phyloP scores from a whole-genome alignment of 2,329 filamentous ascomycete genomes.

The Calonectria multiphialidica region DNA sequence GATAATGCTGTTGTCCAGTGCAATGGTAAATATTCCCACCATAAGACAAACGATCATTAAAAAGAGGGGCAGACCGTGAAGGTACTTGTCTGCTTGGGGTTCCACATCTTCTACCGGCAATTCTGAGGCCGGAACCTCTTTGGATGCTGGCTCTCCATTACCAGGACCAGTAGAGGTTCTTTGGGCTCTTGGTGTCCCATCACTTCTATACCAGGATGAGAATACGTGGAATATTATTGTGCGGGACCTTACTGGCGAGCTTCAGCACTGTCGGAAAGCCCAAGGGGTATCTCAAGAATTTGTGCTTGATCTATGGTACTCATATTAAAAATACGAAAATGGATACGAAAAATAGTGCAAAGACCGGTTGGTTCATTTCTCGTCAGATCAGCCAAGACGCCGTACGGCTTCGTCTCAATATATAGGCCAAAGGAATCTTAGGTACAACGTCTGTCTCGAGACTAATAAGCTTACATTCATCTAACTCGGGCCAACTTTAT shows the following conservation, averaged over 20 bases:
- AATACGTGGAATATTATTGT: neutral
- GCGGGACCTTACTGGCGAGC: neutral
- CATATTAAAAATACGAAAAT: neutral
- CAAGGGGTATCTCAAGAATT: neutral
- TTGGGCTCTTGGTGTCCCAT: neutral
- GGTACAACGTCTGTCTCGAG: neutral
- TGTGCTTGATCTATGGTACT: neutral
- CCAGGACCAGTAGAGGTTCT: neutral
- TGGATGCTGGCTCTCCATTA: neutral
- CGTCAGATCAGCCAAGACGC: neutral
- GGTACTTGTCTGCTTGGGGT: slow-evolving; percentile 19
- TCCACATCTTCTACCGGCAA: neutral
- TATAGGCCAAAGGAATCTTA: neutral
- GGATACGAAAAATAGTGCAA: neutral
- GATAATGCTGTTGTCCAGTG: slow-evolving; percentile 40
- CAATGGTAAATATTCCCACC: slow-evolving; percentile 34
- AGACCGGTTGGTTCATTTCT: neutral
- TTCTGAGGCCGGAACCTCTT: neutral
- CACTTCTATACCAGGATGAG: neutral
- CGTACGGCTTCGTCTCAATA: neutral
- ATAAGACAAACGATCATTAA: slow-evolving; percentile 36
- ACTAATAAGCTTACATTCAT: neutral
- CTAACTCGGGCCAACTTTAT: neutral
- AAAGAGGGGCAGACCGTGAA: slow-evolving; percentile 26
- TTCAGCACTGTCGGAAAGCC: too few species aligned